Base-by-base conservation (phyloP, 1,284 basidiomycete species). In the Blastosporella zonata region DNA sequence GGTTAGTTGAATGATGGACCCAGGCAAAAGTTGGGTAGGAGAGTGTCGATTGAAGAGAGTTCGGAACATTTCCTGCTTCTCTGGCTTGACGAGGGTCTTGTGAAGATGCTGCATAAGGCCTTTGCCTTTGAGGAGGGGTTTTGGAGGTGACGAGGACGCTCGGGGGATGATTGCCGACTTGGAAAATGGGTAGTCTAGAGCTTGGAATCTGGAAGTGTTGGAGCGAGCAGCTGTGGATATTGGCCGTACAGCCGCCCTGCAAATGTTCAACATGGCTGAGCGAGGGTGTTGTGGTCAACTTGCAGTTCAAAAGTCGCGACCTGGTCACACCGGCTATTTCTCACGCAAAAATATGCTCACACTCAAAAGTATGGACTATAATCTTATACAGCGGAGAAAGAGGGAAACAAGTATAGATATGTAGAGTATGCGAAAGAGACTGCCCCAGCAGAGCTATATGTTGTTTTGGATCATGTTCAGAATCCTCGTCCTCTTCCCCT, bases 1-100 rank as follows among this genome's bases (percentile, higher is more conserved):
- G 56, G 79, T 76, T 56, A 93, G 85, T 23, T 82, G 84, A 50
- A 97, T 66, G 54, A 96, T 85, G 7, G 89, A 90, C 4, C 93
- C 93, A 8, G 90, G 83, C 7, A 74, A 72, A 22, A 95, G 71
- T 55, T 88, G 79, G 39, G 81, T 71, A 0, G 80, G 78, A 51
- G 84, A 82, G 39, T 77, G 74, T 50, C 84, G 76, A 27, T 83
- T 81, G 67, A 96, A 95, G 50, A 87, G 71, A 18, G 77, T 79
- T 28, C 70, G 67, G 51, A 90, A 75, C 62, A 90, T 78, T 36
- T 73, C 70, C 55, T 81, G 77, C 60, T 92, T 87, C 59, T 85
- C 79, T 45, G 82, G 78, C 21, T 81, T 74, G 18, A 80, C 79
- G 12, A 92, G 77, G 9, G 77, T 76, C 56, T 81, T 75, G 54